Base-by-base conservation (phyloP, 2,329 filamentous ascomycete genomes). In the Canariomyces notabilis region DNA sequence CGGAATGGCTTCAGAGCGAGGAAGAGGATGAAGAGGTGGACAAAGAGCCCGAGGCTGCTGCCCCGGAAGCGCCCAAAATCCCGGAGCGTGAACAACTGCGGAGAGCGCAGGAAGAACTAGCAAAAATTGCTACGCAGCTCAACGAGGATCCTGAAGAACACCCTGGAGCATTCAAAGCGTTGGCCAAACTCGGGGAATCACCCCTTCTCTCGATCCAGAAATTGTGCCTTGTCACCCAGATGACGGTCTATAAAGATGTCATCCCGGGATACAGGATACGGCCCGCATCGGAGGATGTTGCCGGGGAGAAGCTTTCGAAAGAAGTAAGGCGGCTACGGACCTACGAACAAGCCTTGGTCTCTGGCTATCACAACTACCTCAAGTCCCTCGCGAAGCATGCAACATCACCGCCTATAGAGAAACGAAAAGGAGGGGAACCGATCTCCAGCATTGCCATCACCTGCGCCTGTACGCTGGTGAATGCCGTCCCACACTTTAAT, bases 251-350 rank as follows among this genome's bases (percentile, higher is more conserved):
- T 74, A 95, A 91, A 65, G 93, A 97, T 66, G 79, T 96, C 37
- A 97, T 98, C 49, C 93, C 93, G 0, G 93, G 93, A 18, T 98
- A 98, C 65, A 79, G 93, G 50, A 97, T 98, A 71, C 83, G 93
- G 15, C 86, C 89, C 1, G 71, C 89, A 4, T 74, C 77, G 1
- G 88, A 94, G 50, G 85, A 89, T 23, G 81, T 84, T 36, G 75
- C 84, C 61, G 77, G 79, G 48, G 83, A 83, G 53, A 94, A 94
- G 64, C 71, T 97, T 2, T 95, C 90, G 5, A 96, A 95, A 64
- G 93, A 97, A 21, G 89, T 97, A 26, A 82, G 85, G 61, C 85
- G 81, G 56, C 68, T 95, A 52, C 80, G 90, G 44, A 74, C 80
- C 36, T 98, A 90, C 63, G 93, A 98, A 64, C 89, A 96, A 64